These are phyloP conservation scores for Microdochium paspali DNA, from an alignment of 2,329 filamentous ascomycete species.

Conservation along the genomic window DNA sequence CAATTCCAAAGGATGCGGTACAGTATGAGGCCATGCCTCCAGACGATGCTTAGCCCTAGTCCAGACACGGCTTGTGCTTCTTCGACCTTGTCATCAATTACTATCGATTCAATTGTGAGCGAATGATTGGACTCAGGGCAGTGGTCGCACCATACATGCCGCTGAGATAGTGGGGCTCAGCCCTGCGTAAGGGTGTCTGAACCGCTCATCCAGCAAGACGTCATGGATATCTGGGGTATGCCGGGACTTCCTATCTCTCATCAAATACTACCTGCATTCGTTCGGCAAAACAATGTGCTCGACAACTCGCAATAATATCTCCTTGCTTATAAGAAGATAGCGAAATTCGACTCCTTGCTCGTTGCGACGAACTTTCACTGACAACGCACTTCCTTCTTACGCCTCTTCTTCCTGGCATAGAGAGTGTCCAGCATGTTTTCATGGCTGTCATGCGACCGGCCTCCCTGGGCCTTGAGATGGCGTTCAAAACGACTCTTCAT, in stretches of 20 bases:
- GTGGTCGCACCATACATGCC: too few species aligned
- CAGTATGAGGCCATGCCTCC: conserved; percentile 13
- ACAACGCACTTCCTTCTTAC: too few species aligned
- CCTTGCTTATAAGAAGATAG: too few species aligned
- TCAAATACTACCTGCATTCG: too few species aligned
- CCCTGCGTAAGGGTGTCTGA: not conserved
- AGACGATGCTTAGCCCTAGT: conserved; percentile 3
- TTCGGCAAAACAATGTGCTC: too few species aligned
- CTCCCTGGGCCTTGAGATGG: conserved; percentile 24
- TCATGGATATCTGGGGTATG: not conserved
- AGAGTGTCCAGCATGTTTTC: not conserved
- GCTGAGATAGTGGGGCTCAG: not conserved
- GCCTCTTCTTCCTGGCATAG: too few species aligned
- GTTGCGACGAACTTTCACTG: too few species aligned
- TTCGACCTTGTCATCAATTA: too few species aligned
- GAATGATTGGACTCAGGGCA: too few species aligned
- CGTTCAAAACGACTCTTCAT: conserved; percentile 53
- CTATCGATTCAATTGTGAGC: too few species aligned
- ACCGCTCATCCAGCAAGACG: not conserved
- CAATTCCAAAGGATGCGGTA: conserved; percentile 22
- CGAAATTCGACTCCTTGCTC: too few species aligned
- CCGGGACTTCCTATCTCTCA: not conserved
- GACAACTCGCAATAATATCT: too few species aligned
- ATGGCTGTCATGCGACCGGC: not conserved
- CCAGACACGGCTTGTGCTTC: not conserved